Conservation (phyloP, 306 rosid species). For the Cucurbita maxima region DNA sequence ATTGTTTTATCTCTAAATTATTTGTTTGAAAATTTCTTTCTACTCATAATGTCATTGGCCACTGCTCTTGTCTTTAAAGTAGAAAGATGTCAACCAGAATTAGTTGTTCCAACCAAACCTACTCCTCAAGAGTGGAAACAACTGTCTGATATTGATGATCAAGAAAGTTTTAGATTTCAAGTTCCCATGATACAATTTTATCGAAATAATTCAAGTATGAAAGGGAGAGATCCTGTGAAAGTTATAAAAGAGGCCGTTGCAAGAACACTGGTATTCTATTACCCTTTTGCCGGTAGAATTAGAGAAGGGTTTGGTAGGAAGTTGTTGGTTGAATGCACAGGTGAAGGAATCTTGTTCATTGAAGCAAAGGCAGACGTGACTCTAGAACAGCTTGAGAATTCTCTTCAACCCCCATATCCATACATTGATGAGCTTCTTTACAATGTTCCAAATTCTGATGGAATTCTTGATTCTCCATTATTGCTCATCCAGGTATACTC, state of each 20-base stretch:
- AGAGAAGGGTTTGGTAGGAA: background rate
- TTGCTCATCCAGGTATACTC: conserved; percentile 4
- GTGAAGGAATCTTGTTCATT: conserved; percentile 14
- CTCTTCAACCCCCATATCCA: conserved; percentile 3
- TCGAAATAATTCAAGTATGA: background rate
- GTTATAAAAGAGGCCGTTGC: background rate
- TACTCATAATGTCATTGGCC: background rate
- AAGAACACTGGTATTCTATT: background rate
- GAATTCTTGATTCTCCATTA: conserved; percentile 6
- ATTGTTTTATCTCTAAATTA: too few species aligned
- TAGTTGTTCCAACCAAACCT: conserved; percentile 10
- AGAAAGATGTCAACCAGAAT: background rate
- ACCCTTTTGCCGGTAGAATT: background rate
- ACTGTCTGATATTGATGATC: background rate
- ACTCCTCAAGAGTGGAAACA: background rate
- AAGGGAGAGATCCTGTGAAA: background rate
- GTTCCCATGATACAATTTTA: background rate
- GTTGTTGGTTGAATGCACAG: conserved; percentile 17
- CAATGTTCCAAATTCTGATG: conserved; percentile 4
- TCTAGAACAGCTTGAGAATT: background rate
- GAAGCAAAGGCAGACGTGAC: conserved; percentile 8
- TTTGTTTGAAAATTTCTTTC: background rate
- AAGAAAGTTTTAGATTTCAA: background rate
- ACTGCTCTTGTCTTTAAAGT: background rate
- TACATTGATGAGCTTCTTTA: conserved; percentile 10